These are phyloP conservation scores for Ascocoryne sarcoides DNA, from an alignment of 2,329 filamentous ascomycete species.

Conservation along the genomic window DNA sequence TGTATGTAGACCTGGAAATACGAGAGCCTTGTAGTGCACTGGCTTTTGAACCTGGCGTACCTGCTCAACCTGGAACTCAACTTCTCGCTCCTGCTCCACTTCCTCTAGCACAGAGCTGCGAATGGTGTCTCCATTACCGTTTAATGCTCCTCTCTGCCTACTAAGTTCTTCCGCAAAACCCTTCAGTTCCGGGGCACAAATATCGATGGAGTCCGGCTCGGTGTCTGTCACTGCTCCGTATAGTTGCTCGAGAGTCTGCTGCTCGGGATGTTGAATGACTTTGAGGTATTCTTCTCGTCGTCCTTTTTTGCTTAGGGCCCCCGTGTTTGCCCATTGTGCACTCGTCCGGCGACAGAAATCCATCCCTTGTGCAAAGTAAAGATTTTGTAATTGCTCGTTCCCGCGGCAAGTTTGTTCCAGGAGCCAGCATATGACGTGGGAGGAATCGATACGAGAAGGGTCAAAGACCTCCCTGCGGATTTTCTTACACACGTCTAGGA, in stretches of 20 bases:
- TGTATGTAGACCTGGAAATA: constrained; percentile 38
- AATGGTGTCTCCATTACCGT: constrained; percentile 31
- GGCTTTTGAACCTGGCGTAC: constrained; percentile 38
- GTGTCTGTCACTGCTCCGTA: constrained; percentile 37
- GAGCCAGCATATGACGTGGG: constrained; percentile 52
- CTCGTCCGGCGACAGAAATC: constrained; percentile 51
- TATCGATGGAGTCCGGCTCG: constrained; percentile 6
- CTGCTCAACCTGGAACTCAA: constrained; percentile 36
- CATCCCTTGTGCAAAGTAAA: constrained; percentile 50
- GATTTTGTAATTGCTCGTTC: constrained; percentile 48
- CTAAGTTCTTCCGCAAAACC: constrained; percentile 30
- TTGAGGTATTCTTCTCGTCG: constrained; percentile 34
- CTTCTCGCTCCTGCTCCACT: constrained; percentile 38
- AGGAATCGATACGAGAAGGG: constrained; percentile 4
- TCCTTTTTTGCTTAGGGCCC: constrained; percentile 32
- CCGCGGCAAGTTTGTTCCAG: constrained; percentile 52
- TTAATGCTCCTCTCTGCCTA: constrained; percentile 32
- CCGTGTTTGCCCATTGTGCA: constrained; percentile 34
- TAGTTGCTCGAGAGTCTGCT: constrained; percentile 46
- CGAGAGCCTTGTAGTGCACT: constrained; percentile 28
- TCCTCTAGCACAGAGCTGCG: constrained; percentile 48
- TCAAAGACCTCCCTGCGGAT: neutral
- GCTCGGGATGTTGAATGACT: constrained; percentile 42
- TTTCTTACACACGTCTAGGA: constrained; percentile 38
- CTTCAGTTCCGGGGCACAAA: constrained; percentile 21